Evolutionary conservation across 257 asterid species (phyloP).

Genomic region (Forsythia viridissima): DNA sequence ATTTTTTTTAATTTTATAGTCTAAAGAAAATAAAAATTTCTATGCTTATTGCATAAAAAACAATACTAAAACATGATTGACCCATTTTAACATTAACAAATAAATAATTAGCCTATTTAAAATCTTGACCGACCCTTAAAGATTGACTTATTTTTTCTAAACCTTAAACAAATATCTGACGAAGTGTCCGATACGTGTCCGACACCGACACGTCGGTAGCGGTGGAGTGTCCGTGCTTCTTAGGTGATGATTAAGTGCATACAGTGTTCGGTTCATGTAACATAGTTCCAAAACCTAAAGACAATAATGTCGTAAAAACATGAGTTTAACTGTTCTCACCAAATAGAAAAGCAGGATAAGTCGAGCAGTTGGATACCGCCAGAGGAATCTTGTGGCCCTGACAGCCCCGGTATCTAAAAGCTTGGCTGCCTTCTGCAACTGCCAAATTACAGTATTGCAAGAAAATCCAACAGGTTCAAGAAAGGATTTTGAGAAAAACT

Average conservation of each 20-base stretch:
- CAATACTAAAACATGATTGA: no score
- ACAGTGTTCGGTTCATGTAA: not conserved
- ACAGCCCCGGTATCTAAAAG: conserved; percentile 92
- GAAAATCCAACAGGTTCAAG: conserved; percentile 19
- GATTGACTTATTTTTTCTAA: no score
- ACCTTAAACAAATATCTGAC: no score
- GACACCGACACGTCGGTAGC: no score
- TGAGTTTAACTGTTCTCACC: conserved; percentile 51
- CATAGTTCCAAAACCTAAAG: conserved; percentile 5
- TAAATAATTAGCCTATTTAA: no score
- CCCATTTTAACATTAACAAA: no score
- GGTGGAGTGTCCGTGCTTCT: no score
- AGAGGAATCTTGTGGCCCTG: conserved; percentile 94
- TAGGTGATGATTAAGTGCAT: not conserved
- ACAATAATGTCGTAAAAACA: conserved; percentile 12
- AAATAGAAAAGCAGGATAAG: conserved; percentile 82
- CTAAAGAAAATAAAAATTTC: no score
- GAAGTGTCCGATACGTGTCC: no score
- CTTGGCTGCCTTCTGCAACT: conserved; percentile 97
- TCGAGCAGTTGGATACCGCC: conserved; percentile 98
- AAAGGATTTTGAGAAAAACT: conserved; percentile 12
- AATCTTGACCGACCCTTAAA: no score
- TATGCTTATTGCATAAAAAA: no score
- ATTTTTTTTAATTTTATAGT: no score
- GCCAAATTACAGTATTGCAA: conserved; percentile 26